Evolutionary conservation across 2,329 filamentous ascomycete genomes (phyloP).

Genomic region (Hypoxylon sp.): DNA sequence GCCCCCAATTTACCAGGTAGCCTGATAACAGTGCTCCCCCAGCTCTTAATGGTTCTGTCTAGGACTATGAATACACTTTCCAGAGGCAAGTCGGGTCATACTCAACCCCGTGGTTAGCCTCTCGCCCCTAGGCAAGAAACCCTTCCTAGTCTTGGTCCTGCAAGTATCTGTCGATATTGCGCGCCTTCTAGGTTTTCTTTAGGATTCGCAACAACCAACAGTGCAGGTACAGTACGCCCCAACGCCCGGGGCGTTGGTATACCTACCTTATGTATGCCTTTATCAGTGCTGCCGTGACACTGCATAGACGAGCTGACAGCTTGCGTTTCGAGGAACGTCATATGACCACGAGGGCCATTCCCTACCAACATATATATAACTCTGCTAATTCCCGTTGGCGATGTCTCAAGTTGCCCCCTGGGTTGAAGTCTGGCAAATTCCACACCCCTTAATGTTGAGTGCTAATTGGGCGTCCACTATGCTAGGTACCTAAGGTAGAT

Average conservation of each 20-base stretch:
- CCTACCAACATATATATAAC: conserved; percentile 3
- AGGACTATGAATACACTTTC: conserved; percentile 1
- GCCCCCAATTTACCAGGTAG: conserved; percentile 9
- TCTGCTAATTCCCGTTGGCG: conserved; percentile 3
- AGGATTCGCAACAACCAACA: neutral
- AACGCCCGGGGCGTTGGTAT: conserved; percentile 10
- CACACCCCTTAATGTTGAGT: neutral
- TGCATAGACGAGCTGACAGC: conserved; percentile 25
- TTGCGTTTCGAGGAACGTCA: conserved; percentile 32
- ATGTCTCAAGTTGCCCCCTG: neutral
- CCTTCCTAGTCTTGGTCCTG: conserved; percentile 23
- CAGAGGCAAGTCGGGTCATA: conserved; percentile 8
- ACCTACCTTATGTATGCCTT: conserved; percentile 1
- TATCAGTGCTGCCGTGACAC: conserved; percentile 25
- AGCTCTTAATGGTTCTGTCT: neutral
- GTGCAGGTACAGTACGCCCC: neutral
- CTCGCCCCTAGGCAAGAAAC: neutral
- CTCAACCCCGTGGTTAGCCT: conserved; percentile 6
- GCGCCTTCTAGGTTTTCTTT: neutral
- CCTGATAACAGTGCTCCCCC: neutral
- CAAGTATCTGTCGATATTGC: conserved; percentile 14
- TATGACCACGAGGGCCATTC: conserved; percentile 23
- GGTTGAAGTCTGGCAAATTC: no score
- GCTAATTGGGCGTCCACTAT: neutral
- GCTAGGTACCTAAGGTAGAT: no score